These are phyloP conservation scores for Liquidambar formosana DNA, from an alignment of 164 flowering plant species.

Conservation along the genomic window DNA sequence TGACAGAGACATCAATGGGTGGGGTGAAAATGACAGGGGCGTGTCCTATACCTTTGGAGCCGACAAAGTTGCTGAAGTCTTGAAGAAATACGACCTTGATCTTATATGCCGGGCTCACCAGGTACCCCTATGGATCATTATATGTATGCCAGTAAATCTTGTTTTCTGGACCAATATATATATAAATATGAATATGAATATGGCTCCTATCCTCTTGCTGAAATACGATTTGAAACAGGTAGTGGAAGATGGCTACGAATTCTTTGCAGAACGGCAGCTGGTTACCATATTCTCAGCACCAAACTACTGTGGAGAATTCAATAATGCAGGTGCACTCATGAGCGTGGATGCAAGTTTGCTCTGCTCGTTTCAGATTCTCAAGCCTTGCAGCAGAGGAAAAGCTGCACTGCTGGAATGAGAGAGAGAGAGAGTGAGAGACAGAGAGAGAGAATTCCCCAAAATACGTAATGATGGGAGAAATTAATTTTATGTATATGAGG, in stretches of 20 bases:
- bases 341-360: constrained; percentile 50
- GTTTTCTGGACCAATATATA: background rate
- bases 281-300: constrained; percentile 69
- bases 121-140: too few species aligned
- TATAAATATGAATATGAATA: too few species aligned
- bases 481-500: too few species aligned
- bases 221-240: constrained; percentile 32
- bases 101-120: constrained; percentile 66
- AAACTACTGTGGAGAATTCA: constrained; percentile 61
- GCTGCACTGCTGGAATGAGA: background rate
- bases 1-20: constrained; percentile 46
- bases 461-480: too few species aligned
- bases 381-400: constrained; percentile 37
- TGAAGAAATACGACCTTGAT: constrained; percentile 57
- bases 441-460: too few species aligned
- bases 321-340: constrained; percentile 64
- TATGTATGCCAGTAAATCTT: too few species aligned
- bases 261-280: constrained; percentile 58
- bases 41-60: constrained; percentile 59
- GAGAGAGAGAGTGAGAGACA: background rate
- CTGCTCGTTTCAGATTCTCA: constrained; percentile 58
- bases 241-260: constrained; percentile 62
- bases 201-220: background rate
- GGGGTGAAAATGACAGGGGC: constrained; percentile 65
- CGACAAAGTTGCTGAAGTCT: constrained; percentile 52